A percentile compares a stretch with the other conserved stretches of the same genome.
Evolutionary conservation across 1,284 basidiomycete genomes (phyloP).

Genomic region (Somion occarium): DNA sequence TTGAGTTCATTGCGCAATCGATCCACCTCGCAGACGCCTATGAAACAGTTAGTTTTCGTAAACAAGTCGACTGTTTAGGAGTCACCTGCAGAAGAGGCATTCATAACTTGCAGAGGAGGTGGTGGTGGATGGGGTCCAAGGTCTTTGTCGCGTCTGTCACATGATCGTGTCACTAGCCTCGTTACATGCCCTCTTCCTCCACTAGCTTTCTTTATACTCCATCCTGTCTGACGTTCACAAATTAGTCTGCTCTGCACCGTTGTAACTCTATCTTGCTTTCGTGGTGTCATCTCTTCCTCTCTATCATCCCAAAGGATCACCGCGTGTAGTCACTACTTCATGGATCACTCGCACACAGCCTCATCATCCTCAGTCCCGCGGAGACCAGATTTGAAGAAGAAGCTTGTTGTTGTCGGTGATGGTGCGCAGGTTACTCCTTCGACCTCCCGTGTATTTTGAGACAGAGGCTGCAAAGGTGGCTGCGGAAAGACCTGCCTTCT

Average conservation of each 20-base stretch:
- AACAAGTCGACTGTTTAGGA: no score
- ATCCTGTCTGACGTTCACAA: no score
- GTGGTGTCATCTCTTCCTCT: background rate
- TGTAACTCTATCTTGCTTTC: background rate
- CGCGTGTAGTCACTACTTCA: background rate
- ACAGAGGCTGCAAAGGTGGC: slow-evolving; percentile 43
- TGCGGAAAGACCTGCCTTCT: slow-evolving; percentile 90
- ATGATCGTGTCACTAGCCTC: slow-evolving; percentile 3
- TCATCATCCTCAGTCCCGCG: slow-evolving; percentile 23
- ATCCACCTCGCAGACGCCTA: background rate
- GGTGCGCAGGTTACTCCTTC: slow-evolving; percentile 51
- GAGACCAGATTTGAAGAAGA: slow-evolving; percentile 80
- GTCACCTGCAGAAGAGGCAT: no score
- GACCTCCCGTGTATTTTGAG: slow-evolving; percentile 3
- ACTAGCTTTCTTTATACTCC: background rate
- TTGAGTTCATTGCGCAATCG: background rate
- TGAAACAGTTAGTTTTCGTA: background rate
- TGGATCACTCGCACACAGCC: background rate
- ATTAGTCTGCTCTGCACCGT: background rate
- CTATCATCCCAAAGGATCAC: background rate
- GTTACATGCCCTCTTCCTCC: no score
- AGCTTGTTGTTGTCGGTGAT: slow-evolving; percentile 88
- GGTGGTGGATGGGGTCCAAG: background rate
- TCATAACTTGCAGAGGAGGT: no score
- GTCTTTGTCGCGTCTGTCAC: background rate